These are phyloP conservation scores for Candida silvicultrix DNA, from an alignment of 805 yeast genomes.

Conservation along the genomic window DNA sequence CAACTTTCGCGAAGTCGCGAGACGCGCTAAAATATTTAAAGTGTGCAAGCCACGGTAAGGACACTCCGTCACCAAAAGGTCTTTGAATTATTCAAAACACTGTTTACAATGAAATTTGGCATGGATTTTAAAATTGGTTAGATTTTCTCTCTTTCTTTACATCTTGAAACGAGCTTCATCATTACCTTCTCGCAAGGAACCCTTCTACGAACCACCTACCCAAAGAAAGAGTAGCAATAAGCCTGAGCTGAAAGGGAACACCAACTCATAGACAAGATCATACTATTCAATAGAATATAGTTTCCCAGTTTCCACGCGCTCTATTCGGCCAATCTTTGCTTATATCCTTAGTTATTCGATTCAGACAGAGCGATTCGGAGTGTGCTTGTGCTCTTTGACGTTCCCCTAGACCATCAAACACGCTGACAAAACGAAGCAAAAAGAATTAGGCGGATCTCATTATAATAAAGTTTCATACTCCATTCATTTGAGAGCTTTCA, in stretches of 20 bases:
- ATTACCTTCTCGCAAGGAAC: too few species aligned
- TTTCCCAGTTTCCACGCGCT: neutral
- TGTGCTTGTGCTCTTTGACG: too few species aligned
- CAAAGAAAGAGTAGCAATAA: neutral
- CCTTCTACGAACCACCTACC: too few species aligned
- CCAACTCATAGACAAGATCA: neutral
- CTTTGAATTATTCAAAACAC: too few species aligned
- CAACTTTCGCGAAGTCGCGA: neutral
- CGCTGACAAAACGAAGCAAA: too few species aligned
- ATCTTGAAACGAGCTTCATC: neutral
- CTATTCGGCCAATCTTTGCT: neutral
- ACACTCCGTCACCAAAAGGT: neutral
- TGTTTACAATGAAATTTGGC: neutral
- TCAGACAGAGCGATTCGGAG: too few species aligned
- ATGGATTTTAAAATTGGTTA: neutral
- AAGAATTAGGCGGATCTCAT: too few species aligned
- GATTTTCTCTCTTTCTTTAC: neutral
- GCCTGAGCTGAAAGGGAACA: neutral
- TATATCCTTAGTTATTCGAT: too few species aligned
- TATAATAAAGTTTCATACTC: too few species aligned
- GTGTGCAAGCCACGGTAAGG: neutral
- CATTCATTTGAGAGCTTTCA: too few species aligned
- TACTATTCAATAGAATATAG: neutral
- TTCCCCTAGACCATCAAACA: too few species aligned
- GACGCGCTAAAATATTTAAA: neutral